phyloP scores from a whole-genome alignment of 2,329 filamentous ascomycete species.

The Penicillium sp. region DNA sequence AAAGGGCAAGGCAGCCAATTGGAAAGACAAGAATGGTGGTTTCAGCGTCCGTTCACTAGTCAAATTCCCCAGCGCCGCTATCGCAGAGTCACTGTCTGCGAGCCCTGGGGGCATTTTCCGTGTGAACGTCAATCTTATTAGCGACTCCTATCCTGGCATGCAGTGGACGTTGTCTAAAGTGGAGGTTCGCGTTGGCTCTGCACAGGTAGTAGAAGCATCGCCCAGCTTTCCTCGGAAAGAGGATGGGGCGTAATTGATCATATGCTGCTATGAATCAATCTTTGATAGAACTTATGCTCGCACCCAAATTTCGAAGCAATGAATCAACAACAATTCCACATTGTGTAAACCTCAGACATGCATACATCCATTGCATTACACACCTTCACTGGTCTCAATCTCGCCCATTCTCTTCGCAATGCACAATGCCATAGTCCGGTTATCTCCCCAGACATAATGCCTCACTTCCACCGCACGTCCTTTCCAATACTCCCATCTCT shows the following conservation, averaged over 20 bases:
- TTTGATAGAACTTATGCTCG: no score
- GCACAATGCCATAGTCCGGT: no score
- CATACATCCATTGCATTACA: no score
- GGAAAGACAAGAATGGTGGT: constrained; percentile 16
- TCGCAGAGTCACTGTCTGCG: constrained; percentile 12
- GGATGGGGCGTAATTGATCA: no score
- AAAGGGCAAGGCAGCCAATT: constrained; percentile 10
- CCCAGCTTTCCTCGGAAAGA: constrained; percentile 16
- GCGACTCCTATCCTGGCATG: constrained; percentile 82
- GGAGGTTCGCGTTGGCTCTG: constrained; percentile 44
- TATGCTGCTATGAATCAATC: background rate
- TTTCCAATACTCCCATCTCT: no score
- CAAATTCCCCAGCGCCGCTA: constrained; percentile 27
- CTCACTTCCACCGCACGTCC: no score
- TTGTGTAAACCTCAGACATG: no score
- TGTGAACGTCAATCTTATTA: constrained; percentile 69
- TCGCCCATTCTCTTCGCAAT: no score
- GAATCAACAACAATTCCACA: no score
- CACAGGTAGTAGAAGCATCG: constrained; percentile 16
- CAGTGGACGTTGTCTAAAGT: constrained; percentile 51
- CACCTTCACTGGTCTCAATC: no score
- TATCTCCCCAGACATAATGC: no score
- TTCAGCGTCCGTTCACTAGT: constrained; percentile 27
- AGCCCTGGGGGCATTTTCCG: constrained; percentile 24
- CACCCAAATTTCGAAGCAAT: no score